Evolutionary conservation across 305 asterid genomes (phyloP).

Genomic region (Lippia alba): DNA sequence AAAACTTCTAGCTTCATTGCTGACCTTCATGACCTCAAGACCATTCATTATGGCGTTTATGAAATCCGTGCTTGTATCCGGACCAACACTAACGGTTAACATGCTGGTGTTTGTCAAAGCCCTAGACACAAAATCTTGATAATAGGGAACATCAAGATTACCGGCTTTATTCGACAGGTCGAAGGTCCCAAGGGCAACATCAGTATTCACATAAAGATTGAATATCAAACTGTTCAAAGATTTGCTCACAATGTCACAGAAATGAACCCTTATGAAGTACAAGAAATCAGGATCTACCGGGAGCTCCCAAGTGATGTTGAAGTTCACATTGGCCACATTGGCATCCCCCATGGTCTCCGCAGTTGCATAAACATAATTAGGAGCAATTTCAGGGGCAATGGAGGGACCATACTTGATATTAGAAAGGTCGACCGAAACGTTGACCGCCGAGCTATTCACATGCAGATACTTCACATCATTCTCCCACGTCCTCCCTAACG

Average conservation of each 20-base stretch:
- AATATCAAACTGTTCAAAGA: constrained; percentile 72
- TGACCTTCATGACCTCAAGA: constrained; percentile 90
- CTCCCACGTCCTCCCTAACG: constrained; percentile 94
- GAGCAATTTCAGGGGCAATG: constrained; percentile 80
- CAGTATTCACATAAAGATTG: constrained; percentile 73
- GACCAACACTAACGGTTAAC: constrained; percentile 88
- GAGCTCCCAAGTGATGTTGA: constrained; percentile 97
- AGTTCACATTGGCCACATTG: constrained; percentile 70
- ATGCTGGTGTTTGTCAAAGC: constrained; percentile 52
- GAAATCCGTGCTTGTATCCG: constrained; percentile 59
- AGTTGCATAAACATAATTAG: constrained; percentile 86
- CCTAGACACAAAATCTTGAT: constrained; percentile 66
- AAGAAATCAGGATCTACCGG: constrained; percentile 78
- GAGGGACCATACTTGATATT: constrained; percentile 54
- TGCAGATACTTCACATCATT: constrained; percentile 88
- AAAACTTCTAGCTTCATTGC: constrained; percentile 88
- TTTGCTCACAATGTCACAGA: constrained; percentile 93
- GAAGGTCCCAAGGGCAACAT: constrained; percentile 60
- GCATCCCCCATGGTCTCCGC: constrained; percentile 97
- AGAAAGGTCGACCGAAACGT: constrained; percentile 64
- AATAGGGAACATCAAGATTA: constrained; percentile 72
- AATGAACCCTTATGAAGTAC: constrained; percentile 80
- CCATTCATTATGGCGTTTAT: constrained; percentile 90
- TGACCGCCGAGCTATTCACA: constrained; percentile 83
- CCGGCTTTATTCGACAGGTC: constrained; percentile 78